These are phyloP conservation scores for Penicillium corylophilum DNA, from an alignment of 2,329 filamentous ascomycete genomes.

Conservation along the genomic window DNA sequence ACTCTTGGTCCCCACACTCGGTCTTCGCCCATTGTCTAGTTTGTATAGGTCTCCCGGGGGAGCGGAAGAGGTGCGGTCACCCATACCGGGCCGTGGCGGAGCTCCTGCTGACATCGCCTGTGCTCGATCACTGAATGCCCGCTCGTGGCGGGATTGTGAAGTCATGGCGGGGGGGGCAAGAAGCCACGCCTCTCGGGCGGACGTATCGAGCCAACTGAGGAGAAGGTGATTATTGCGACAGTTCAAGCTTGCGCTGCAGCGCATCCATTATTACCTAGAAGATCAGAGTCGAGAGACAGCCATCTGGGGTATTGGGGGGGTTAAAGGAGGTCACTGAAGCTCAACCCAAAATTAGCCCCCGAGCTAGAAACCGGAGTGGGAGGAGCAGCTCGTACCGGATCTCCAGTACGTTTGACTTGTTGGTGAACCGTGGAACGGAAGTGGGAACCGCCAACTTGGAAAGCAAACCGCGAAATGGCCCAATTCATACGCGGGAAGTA, in stretches of 20 bases:
- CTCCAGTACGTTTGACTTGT: not conserved
- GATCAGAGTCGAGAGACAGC: conserved; percentile 8
- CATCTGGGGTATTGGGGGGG: not conserved
- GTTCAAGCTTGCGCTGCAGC: conserved; percentile 25
- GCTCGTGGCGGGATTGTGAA: conserved; percentile 29
- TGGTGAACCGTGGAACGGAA: not conserved
- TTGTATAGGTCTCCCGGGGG: conserved; percentile 32
- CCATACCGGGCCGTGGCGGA: conserved; percentile 33
- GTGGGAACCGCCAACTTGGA: not conserved
- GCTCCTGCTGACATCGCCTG: conserved; percentile 22
- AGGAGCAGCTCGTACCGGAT: not conserved
- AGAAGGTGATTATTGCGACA: conserved; percentile 30
- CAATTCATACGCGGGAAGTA: not conserved
- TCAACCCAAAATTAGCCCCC: not conserved
- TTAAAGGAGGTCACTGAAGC: not conserved
- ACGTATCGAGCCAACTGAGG: conserved; percentile 12
- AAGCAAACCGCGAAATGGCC: not conserved
- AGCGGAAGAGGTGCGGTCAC: conserved; percentile 36
- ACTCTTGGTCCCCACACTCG: conserved; percentile 17
- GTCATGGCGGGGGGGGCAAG: conserved; percentile 21
- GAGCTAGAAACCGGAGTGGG: not conserved
- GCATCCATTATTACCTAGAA: conserved; percentile 35
- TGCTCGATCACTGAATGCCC: conserved; percentile 34
- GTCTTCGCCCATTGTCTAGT: conserved; percentile 24
- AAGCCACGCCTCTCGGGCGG: conserved; percentile 14